Base-by-base conservation (phyloP, 2,329 filamentous ascomycete species). In the Aschersonia sp. region DNA sequence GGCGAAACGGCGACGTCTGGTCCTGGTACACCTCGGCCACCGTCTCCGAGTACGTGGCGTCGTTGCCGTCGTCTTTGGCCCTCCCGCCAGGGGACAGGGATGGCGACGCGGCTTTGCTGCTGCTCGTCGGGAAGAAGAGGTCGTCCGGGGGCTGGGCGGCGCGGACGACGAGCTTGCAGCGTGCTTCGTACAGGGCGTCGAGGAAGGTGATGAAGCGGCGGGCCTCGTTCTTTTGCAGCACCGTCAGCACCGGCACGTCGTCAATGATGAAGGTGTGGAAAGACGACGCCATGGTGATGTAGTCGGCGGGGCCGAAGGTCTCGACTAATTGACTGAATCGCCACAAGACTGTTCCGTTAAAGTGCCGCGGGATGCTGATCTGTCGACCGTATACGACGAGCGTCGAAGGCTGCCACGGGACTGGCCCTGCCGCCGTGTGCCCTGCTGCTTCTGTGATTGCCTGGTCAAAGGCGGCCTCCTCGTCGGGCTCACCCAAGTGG, bases 161-260 rank as follows among this genome's bases (percentile, higher is more conserved):
- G 22, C 77, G 72, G 46, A 90, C 71, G 42, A 87, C 63, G 8
- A 90, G 72, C 54, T 86, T 86, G 62, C 85, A 89, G 6, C 81
- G 75, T n/a, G 83, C 81, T 66, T 90, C 85, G 62, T 90, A 90
- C 1, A 87, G 69, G 0, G 85, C 85, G 57, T 92, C 85, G 1
- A 90, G 73, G 1, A 92, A 70, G 0, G 83, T 89, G 58, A 90
- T 90, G 59, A 92, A 80, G 9, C 86, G 74, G 5, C 85, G 72
- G 1, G 86, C 86, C 65, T 90, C 85, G 59, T 89, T 90, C 63
- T 88, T 90, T 60, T 81, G 79, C 1, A 77, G 64, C 2, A 81
- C 61, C 0, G 76, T 80, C 10, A 92, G 66, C 12, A 83, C 59
- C 0, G 86, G 85, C 1, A 90, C 71, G 22, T 79, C 66, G 53